Conservation (phyloP, 2,329 filamentous ascomycete genomes). For the Aspergillus ustus region DNA sequence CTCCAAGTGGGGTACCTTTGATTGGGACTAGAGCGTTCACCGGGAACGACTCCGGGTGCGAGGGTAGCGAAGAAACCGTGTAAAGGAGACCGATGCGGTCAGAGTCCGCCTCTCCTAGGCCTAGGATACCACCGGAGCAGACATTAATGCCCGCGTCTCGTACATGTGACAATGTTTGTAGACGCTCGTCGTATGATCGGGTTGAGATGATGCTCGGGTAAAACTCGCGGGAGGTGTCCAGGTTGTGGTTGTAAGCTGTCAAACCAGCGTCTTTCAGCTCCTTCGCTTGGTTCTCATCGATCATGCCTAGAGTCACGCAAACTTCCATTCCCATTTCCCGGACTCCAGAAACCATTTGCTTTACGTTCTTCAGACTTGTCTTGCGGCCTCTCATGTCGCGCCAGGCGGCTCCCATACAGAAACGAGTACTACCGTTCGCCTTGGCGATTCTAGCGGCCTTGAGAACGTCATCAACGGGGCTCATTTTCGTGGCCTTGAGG, state of each 20-base stretch:
- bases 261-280: conserved; percentile 83
- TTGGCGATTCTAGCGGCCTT: conserved; percentile 76
- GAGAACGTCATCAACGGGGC: conserved; percentile 79
- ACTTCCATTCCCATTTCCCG: conserved; percentile 83
- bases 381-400: conserved; percentile 91
- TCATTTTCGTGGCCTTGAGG: conserved; percentile 78
- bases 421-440: conserved; percentile 83
- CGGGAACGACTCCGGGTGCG: conserved; percentile 87
- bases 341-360: conserved; percentile 83
- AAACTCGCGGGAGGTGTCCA: conserved; percentile 87
- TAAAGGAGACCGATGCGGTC: conserved; percentile 84
- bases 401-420: conserved; percentile 96
- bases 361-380: conserved; percentile 80
- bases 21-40: conserved; percentile 92
- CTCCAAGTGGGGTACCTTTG: conserved; percentile 82
- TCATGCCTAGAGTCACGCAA: conserved; percentile 94
- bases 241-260: conserved; percentile 93
- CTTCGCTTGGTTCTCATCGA: conserved; percentile 77
- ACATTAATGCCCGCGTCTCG: conserved; percentile 86
- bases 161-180: conserved; percentile 78
- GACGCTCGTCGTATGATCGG: conserved; percentile 81
- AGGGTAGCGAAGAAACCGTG: conserved; percentile 78
- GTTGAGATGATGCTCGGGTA: conserved; percentile 88
- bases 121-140: conserved; percentile 86
- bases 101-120: conserved; percentile 75